phyloP scores from a whole-genome alignment of 768 basidiomycete species.

The Guyanaporus albipodus region DNA sequence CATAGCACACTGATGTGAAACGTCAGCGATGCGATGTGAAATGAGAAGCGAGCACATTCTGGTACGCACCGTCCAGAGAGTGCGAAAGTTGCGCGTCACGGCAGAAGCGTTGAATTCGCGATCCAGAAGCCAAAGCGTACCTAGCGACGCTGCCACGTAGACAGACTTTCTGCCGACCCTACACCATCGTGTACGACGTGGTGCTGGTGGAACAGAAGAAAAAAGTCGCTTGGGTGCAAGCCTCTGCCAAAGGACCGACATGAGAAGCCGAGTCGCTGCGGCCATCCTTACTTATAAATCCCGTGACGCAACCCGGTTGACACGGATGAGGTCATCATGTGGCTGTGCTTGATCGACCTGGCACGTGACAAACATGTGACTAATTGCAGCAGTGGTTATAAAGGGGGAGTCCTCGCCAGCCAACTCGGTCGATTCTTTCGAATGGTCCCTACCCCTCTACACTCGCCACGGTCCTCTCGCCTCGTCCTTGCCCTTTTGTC shows the following conservation, averaged over 20 bases:
- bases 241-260: no score
- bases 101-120: conserved; percentile 47
- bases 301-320: no score
- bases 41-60: neutral
- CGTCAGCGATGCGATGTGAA: no score
- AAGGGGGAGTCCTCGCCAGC: neutral
- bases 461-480: conserved; percentile 38
- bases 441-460: conserved; percentile 37
- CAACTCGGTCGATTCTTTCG: conserved; percentile 19
- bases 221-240: no score
- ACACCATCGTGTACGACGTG: conserved; percentile 11
- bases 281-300: no score
- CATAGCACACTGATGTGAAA: conserved; percentile 61
- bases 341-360: no score
- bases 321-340: no score
- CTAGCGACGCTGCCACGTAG: conserved; percentile 26
- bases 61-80: conserved; percentile 47
- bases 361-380: conserved; percentile 2
- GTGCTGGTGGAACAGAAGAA: no score
- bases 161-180: conserved; percentile 20
- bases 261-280: no score
- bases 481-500: conserved; percentile 44
- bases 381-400: neutral
- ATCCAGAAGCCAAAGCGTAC: conserved; percentile 38
- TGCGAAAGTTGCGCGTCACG: conserved; percentile 43